These are phyloP conservation scores for Dothiorella sarmentorum DNA, from an alignment of 2,329 filamentous ascomycete species.

Conservation along the genomic window DNA sequence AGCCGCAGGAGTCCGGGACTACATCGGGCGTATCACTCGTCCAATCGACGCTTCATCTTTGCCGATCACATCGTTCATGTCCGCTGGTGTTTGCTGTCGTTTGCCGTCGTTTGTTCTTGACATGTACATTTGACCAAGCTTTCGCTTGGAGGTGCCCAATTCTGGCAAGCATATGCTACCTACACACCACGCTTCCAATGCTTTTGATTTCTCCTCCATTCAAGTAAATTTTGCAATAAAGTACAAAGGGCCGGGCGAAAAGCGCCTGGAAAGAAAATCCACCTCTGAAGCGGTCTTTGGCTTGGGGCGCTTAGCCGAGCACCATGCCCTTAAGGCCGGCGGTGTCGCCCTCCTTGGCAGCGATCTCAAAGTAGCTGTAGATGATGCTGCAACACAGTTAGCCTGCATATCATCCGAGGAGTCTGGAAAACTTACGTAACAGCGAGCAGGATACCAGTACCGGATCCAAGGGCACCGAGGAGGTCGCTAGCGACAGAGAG, in stretches of 20 bases:
- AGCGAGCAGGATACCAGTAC: constrained; percentile 95
- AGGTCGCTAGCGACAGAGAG: constrained; percentile 94
- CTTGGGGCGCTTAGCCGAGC: constrained; percentile 40
- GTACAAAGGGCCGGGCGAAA: constrained; percentile 7
- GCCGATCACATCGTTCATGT: constrained; percentile 11
- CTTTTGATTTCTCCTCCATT: constrained; percentile 3
- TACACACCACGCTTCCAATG: constrained; percentile 11
- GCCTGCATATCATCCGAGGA: not conserved
- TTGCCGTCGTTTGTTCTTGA: constrained; percentile 1
- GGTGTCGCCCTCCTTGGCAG: constrained; percentile 96
- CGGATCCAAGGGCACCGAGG: constrained; percentile 90
- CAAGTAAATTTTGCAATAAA: constrained; percentile 12
- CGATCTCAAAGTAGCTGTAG: constrained; percentile 99
- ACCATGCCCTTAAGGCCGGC: constrained; percentile 69
- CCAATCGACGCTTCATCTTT: constrained; percentile 5
- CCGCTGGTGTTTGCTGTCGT: not conserved
- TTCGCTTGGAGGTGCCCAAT: not conserved
- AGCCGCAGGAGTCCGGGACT: not conserved
- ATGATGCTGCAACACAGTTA: constrained; percentile 69
- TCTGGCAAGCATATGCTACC: not conserved
- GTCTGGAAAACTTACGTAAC: constrained; percentile 74
- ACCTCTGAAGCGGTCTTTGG: not conserved
- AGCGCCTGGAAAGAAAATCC: not conserved
- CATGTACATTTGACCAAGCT: constrained; percentile 7
- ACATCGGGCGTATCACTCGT: not conserved